phyloP scores from a whole-genome alignment of 2,329 filamentous ascomycete species.

The Paraphaeosphaeria minitans region DNA sequence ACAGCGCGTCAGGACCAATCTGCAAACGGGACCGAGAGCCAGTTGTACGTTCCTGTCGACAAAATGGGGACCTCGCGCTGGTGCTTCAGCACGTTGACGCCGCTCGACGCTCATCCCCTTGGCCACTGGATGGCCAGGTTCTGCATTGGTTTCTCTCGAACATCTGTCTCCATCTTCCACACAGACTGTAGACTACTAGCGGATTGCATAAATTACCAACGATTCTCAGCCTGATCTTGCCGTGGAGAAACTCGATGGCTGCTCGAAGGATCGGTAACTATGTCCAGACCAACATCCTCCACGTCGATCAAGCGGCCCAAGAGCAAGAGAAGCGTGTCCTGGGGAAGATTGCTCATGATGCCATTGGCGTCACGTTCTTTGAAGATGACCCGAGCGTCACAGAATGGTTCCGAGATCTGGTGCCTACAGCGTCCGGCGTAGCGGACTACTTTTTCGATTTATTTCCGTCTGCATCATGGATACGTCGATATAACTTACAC shows the following conservation, averaged over 20 bases:
- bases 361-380: constrained; percentile 28
- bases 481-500: constrained; percentile 35
- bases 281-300: constrained; percentile 18
- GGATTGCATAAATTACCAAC: not conserved
- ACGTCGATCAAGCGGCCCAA: constrained; percentile 19
- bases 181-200: not conserved
- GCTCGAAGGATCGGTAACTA: not conserved
- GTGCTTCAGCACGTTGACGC: not conserved
- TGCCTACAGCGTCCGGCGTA: constrained; percentile 29
- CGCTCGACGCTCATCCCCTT: not conserved
- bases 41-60: not conserved
- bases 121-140: not conserved
- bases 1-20: constrained; percentile 3
- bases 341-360: constrained; percentile 25
- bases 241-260: not conserved
- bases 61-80: not conserved
- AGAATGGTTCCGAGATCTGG: constrained; percentile 33
- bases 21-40: constrained; percentile 4
- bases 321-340: constrained; percentile 20
- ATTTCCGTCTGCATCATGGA: constrained; percentile 37
- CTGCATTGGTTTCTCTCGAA: not conserved
- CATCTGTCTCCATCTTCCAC: not conserved
- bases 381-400: constrained; percentile 37
- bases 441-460: constrained; percentile 31
- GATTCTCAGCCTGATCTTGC: not conserved